Evolutionary conservation across 371 early-diverging fungal genomes (phyloP), one percentile per base, ranked within the genome.

Genomic region (Umbelopsis sp.): DNA sequence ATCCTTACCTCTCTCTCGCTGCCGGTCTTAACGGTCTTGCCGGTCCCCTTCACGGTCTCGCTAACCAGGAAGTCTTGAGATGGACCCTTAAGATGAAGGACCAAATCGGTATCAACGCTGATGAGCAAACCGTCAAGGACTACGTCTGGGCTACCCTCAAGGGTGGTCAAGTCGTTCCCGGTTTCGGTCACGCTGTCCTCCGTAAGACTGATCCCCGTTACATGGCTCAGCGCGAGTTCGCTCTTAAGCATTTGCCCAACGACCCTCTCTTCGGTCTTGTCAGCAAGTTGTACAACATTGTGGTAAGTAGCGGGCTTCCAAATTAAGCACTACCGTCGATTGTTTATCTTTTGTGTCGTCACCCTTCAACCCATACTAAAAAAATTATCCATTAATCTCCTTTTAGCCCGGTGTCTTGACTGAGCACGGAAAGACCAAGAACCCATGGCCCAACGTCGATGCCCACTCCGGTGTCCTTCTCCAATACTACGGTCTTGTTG

Each of bases 371-470:
- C 29, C 41, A 41, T 41, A 12, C 41, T 12, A 50, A 48, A 29
- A 44, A 50, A 44, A 45, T 50, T 51, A 20, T 22, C 22, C 22
- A 22, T 50, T 66, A 63, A 50, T 65, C 69, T 65, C 62, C 37
- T 45, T 63, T 38, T 71, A 78, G 79, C 99, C 99, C 29, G 93
- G 92, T 73, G 95, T 98, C 65, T 88, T 99, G 64, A 94, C 93
- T 70, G 97, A 98, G 87, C 99, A 99, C 88, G 99, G 98, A 73
- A 99, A 98, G 93, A 97, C 97, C 91, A 98, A 97, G 95, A 99
- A 99, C 94, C 99, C 99, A 71, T 99, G 95, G 95, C 99, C 99
- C 81, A 99, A 99, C 82, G 98, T 99, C 32, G 99, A 99, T 80
- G 98, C 98, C 66, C 99, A 99, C 93, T 92, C 93, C 67, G 99